phyloP scores from a whole-genome alignment of 768 basidiomycete species.

The Boletus rubropictus region DNA sequence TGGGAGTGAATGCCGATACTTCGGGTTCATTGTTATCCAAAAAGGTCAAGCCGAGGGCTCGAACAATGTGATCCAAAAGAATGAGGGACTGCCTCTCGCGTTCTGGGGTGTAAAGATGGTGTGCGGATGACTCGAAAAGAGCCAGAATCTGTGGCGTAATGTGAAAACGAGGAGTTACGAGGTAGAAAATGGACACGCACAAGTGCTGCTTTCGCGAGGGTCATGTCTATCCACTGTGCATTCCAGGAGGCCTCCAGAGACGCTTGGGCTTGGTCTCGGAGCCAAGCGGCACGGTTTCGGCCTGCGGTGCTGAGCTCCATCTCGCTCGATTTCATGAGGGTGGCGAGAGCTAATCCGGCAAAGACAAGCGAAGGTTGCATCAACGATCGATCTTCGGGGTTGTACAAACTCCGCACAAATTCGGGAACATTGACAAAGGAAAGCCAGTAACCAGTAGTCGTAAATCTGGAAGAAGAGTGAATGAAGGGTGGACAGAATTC shows the following conservation, averaged over 20 bases:
- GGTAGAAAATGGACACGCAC: slow-evolving; percentile 33
- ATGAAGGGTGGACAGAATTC: neutral
- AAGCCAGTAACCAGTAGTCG: slow-evolving; percentile 58
- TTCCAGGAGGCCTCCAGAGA: slow-evolving; percentile 49
- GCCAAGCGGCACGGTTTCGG: slow-evolving; percentile 49
- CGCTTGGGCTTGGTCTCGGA: slow-evolving; percentile 51
- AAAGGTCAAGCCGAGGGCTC: slow-evolving; percentile 46
- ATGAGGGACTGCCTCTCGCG: slow-evolving; percentile 49
- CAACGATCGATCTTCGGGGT: slow-evolving; percentile 44
- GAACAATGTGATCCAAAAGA: slow-evolving; percentile 61
- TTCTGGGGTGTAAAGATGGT: slow-evolving; percentile 56
- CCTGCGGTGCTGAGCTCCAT: slow-evolving; percentile 50
- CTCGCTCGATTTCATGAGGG: slow-evolving; percentile 68
- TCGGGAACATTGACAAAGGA: slow-evolving; percentile 59
- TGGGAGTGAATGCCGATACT: slow-evolving; percentile 46
- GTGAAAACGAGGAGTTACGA: slow-evolving; percentile 10
- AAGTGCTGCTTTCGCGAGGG: slow-evolving; percentile 67
- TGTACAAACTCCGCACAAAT: slow-evolving; percentile 47
- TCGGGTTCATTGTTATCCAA: slow-evolving; percentile 53
- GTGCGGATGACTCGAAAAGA: slow-evolving; percentile 70
- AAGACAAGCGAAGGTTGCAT: slow-evolving; percentile 72
- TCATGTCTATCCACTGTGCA: slow-evolving; percentile 51
- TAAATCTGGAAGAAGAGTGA: slow-evolving; percentile 43
- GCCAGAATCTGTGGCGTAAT: slow-evolving; percentile 54
- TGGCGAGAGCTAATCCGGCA: slow-evolving; percentile 63